phyloP scores from a whole-genome alignment of 441 rosid genomes.

The Erodium moschatum region DNA sequence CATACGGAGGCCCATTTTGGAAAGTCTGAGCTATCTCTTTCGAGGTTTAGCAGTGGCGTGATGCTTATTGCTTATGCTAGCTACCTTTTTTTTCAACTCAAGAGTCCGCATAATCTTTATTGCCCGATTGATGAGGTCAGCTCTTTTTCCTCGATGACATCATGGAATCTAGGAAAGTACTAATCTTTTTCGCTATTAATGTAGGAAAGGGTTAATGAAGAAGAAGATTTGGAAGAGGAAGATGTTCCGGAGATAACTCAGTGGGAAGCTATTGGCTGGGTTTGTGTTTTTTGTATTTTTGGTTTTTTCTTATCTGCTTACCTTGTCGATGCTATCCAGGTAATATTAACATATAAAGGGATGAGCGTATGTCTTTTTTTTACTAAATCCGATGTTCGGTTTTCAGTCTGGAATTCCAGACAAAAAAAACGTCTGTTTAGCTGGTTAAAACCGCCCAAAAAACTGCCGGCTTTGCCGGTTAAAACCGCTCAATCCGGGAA shows the following conservation, averaged over 20 bases:
- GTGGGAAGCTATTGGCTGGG: slow-evolving; percentile 80
- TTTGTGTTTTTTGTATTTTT: slow-evolving; percentile 60
- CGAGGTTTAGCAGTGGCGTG: slow-evolving; percentile 82
- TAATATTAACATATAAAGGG: slow-evolving; percentile 12
- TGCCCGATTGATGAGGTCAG: slow-evolving; percentile 56
- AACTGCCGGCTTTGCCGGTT: too few species aligned
- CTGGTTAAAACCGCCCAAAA: too few species aligned
- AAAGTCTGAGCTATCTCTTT: slow-evolving; percentile 76
- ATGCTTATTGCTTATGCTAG: slow-evolving; percentile 83
- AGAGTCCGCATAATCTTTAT: slow-evolving; percentile 44
- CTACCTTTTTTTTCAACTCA: slow-evolving; percentile 65
- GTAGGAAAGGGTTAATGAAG: not conserved
- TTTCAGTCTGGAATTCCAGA: too few species aligned
- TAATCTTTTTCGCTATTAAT: not conserved
- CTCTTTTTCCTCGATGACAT: not conserved
- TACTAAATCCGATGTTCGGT: too few species aligned
- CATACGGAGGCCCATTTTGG: slow-evolving; percentile 69
- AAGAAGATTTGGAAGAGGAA: slow-evolving; percentile 31
- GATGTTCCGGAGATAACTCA: slow-evolving; percentile 73
- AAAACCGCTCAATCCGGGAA: too few species aligned
- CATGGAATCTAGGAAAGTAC: not conserved
- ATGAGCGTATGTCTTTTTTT: too few species aligned
- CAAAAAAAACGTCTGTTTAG: too few species aligned
- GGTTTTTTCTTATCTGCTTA: slow-evolving; percentile 72
- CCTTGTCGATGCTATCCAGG: slow-evolving; percentile 81